Conservation (phyloP, 2,329 filamentous ascomycete species). For the Penicillium thymicola region DNA sequence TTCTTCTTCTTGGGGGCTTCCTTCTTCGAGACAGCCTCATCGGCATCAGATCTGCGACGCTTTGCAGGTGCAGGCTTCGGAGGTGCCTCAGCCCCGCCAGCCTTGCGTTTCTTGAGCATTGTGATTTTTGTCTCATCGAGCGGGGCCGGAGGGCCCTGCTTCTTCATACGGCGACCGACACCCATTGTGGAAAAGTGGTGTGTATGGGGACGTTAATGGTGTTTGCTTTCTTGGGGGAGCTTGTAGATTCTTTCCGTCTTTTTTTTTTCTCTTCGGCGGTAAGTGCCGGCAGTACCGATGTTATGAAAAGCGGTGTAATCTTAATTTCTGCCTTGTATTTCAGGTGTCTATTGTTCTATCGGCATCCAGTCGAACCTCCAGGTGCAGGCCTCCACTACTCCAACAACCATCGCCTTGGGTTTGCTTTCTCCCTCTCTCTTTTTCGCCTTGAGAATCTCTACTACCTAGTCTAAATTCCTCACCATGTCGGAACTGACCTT, state of each 20-base stretch:
- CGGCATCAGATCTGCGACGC: slow-evolving; percentile 53
- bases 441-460: background rate
- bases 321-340: slow-evolving; percentile 7
- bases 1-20: slow-evolving; percentile 40
- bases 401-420: background rate
- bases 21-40: slow-evolving; percentile 41
- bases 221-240: slow-evolving; percentile 12
- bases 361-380: slow-evolving; percentile 6
- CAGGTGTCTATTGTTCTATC: slow-evolving; percentile 3
- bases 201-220: slow-evolving; percentile 17
- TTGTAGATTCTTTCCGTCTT: slow-evolving; percentile 29
- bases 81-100: slow-evolving; percentile 59
- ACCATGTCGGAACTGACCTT: slow-evolving; percentile 80
- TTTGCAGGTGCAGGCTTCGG: slow-evolving; percentile 54
- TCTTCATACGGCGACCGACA: slow-evolving; percentile 87
- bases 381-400: background rate
- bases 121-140: slow-evolving; percentile 69
- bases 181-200: slow-evolving; percentile 62
- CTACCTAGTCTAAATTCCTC: background rate
- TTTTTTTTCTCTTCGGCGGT: slow-evolving; percentile 32
- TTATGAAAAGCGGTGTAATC: slow-evolving; percentile 21
- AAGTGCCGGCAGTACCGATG: slow-evolving; percentile 20
- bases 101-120: slow-evolving; percentile 75
- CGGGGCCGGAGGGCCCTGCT: slow-evolving; percentile 81
- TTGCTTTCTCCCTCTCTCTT: background rate